These are phyloP conservation scores for Talaromyces thailandensis DNA, from an alignment of 495 filamentous ascomycete species.

Conservation along the genomic window DNA sequence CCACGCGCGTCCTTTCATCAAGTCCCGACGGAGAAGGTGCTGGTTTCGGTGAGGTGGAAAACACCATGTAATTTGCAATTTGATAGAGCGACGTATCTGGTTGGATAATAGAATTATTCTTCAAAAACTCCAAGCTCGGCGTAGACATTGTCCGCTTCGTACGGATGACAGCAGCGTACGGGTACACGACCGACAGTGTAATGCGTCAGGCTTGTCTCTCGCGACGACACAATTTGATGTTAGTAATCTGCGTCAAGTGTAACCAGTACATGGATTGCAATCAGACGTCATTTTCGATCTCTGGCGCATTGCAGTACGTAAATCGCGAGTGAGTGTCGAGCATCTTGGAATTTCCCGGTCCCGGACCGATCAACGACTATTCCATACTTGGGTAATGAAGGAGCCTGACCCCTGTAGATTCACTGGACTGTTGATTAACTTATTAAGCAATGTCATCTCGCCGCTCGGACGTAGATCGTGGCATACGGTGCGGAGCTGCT, in stretches of 20 bases:
- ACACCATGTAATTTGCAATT: neutral
- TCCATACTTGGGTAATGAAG: neutral
- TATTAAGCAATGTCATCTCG: neutral
- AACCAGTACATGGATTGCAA: neutral
- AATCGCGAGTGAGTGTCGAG: neutral
- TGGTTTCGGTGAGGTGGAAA: neutral
- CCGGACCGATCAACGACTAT: neutral
- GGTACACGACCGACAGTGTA: neutral
- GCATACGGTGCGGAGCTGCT: neutral
- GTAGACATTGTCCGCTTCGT: neutral
- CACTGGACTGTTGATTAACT: too few relatives aligned
- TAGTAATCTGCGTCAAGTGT: neutral
- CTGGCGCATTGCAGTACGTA: neutral
- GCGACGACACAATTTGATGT: neutral
- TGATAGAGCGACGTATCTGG: neutral
- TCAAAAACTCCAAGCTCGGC: neutral
- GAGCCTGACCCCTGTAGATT: too few relatives aligned
- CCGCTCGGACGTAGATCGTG: neutral
- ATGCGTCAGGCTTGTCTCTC: neutral
- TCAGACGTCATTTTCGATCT: neutral
- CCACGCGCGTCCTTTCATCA: neutral
- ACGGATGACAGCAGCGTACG: neutral
- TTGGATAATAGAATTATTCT: neutral
- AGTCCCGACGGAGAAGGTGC: neutral
- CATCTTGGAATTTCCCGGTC: neutral